Percentiles rank a stretch among this genome's conserved stretches.
These are phyloP conservation scores for Moniliophthora roreri DNA, from an alignment of 1,284 basidiomycete species.

Conservation along the genomic window DNA sequence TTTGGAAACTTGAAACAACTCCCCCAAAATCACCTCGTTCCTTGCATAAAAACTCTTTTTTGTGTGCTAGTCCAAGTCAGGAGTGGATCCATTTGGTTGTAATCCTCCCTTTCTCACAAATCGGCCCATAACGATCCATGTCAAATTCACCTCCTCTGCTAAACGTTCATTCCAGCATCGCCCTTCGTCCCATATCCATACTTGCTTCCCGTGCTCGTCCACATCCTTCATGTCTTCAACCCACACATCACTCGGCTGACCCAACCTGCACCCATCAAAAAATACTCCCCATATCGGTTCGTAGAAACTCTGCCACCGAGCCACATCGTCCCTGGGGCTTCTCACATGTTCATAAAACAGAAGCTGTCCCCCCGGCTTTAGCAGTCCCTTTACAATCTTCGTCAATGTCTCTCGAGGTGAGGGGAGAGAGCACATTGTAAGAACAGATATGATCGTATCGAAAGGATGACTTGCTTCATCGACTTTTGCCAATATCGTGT, in stretches of 20 bases:
- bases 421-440: slow-evolving; percentile 49
- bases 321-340: slow-evolving; percentile 34
- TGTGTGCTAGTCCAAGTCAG: no score
- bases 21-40: no score
- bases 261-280: slow-evolving; percentile 62
- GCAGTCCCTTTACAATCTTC: slow-evolving; percentile 32
- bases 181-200: slow-evolving; percentile 39
- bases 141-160: slow-evolving; percentile 50
- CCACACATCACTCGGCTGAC: slow-evolving; percentile 56
- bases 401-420: slow-evolving; percentile 32
- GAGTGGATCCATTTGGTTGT: no score
- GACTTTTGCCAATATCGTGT: slow-evolving; percentile 35
- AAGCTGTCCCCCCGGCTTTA: slow-evolving; percentile 46
- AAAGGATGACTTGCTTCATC: slow-evolving; percentile 26
- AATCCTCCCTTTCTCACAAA: slow-evolving; percentile 40
- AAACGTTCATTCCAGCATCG: slow-evolving; percentile 45
- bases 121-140: slow-evolving; percentile 54
- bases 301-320: slow-evolving; percentile 67
- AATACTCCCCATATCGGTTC: slow-evolving; percentile 58
- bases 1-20: no score
- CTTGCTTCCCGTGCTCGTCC: slow-evolving; percentile 14
- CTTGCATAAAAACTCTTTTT: no score
- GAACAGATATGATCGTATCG: slow-evolving; percentile 45
- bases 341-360: slow-evolving; percentile 52
- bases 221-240: slow-evolving; percentile 38